These are phyloP conservation scores for Phytophthora meadii DNA, from an alignment of 352 stramenopile species.

Conservation along the genomic window DNA sequence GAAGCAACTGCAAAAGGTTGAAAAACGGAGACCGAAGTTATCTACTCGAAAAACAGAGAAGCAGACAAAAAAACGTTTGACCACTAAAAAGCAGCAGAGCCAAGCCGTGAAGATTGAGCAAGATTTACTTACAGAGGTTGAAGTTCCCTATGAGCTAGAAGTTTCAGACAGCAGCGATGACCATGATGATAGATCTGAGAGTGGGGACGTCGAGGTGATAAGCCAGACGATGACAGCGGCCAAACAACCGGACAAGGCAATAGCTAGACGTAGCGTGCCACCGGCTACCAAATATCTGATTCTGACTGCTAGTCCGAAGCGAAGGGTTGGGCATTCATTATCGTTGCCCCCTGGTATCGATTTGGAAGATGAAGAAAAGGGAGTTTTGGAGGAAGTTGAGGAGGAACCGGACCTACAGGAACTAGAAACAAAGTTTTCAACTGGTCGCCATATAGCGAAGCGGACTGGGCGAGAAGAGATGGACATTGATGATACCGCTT, in stretches of 20 bases:
- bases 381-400: conserved; percentile 5
- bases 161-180: conserved; percentile 17
- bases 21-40: conserved; percentile 14
- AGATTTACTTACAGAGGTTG: conserved; percentile 12
- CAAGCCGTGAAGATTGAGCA: conserved; percentile 21
- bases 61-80: conserved; percentile 21
- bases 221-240: conserved; percentile 10
- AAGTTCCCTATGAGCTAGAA: conserved; percentile 10
- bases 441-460: background rate
- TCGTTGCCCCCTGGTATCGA: conserved; percentile 7
- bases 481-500: background rate
- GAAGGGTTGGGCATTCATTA: background rate
- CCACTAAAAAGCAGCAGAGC: background rate
- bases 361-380: conserved; percentile 31
- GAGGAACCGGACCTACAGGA: conserved; percentile 1
- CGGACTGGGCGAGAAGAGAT: background rate
- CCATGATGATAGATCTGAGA: conserved; percentile 3
- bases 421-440: background rate
- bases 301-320: conserved; percentile 15
- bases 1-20: conserved; percentile 6
- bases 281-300: conserved; percentile 9
- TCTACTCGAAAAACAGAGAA: background rate
- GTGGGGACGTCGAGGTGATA: background rate
- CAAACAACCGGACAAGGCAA: conserved; percentile 2
- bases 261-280: conserved; percentile 16